These are phyloP conservation scores for Osmanthus fragrans DNA, from an alignment of 257 asterid species.

Conservation along the genomic window DNA sequence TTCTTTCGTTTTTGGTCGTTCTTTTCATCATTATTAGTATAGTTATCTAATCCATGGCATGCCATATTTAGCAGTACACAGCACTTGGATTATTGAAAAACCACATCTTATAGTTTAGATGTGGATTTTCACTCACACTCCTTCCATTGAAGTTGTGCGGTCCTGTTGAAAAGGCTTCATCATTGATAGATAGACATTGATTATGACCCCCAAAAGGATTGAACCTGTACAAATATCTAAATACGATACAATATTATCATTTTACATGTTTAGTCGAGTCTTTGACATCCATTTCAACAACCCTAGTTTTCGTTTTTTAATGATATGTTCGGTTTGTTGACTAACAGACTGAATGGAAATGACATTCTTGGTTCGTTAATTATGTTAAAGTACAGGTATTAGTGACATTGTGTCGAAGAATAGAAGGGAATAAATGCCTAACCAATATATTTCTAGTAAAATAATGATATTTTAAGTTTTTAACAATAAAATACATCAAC, in stretches of 20 bases:
- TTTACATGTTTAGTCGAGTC: neutral
- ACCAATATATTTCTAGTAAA: neutral
- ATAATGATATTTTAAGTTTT: neutral
- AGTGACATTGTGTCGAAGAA: no score
- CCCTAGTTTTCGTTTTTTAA: no score
- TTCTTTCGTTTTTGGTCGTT: neutral
- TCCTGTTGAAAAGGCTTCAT: neutral
- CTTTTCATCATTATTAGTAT: neutral
- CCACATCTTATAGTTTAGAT: neutral
- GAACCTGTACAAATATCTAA: neutral
- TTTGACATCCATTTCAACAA: neutral
- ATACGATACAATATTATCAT: neutral
- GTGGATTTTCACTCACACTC: neutral
- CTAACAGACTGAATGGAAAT: no score
- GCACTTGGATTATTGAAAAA: neutral
- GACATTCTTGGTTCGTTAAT: neutral
- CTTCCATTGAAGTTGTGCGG: neutral
- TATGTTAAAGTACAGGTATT: neutral
- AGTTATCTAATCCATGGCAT: no score
- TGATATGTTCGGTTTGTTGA: neutral
- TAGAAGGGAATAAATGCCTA: neutral
- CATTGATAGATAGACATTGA: neutral
- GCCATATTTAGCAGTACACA: neutral
- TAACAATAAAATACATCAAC: neutral
- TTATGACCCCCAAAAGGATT: neutral